A percentile compares a stretch with the other conserved stretches of the same genome.
These are phyloP conservation scores for Hydnomerulius pinastri DNA, from an alignment of 768 basidiomycete species.

Conservation along the genomic window DNA sequence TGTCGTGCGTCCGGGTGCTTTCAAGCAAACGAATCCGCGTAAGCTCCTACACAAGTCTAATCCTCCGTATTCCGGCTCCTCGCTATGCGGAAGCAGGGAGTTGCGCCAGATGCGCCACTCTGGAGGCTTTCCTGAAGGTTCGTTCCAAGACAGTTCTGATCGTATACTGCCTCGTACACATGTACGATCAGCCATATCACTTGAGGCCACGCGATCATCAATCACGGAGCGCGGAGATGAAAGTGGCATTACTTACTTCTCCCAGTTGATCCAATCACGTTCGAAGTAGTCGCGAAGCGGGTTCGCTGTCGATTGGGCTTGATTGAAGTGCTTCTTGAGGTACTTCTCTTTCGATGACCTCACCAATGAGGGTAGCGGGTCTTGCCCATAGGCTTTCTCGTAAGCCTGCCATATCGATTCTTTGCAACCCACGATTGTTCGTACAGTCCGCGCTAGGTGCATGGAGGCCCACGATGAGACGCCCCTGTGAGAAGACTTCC, in stretches of 20 bases:
- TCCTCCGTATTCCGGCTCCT: slow-evolving; percentile 20
- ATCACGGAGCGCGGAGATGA: neutral
- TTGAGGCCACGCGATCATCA: slow-evolving; percentile 27
- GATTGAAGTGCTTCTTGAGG: slow-evolving; percentile 21
- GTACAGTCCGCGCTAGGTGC: slow-evolving; percentile 64
- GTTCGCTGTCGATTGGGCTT: slow-evolving; percentile 23
- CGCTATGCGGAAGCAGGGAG: slow-evolving; percentile 17
- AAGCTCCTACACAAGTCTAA: slow-evolving; percentile 41
- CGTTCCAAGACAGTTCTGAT: slow-evolving; percentile 52
- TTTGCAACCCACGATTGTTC: slow-evolving; percentile 61
- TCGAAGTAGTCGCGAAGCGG: slow-evolving; percentile 64
- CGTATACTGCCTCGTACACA: slow-evolving; percentile 54
- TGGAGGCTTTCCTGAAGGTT: slow-evolving; percentile 48
- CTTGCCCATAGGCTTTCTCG: slow-evolving; percentile 44
- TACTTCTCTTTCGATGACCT: slow-evolving; percentile 36
- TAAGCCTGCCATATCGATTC: slow-evolving; percentile 72
- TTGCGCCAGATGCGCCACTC: slow-evolving; percentile 57
- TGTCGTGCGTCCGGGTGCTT: slow-evolving; percentile 26
- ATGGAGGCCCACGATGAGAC: slow-evolving; percentile 55
- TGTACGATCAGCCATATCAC: slow-evolving; percentile 78
- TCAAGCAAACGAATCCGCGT: slow-evolving; percentile 58
- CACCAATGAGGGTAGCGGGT: slow-evolving; percentile 40
- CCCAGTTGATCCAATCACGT: slow-evolving; percentile 67
- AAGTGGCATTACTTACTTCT: slow-evolving; percentile 47
- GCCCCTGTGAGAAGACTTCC: slow-evolving; percentile 26